phyloP scores from a whole-genome alignment of 306 rosid genomes.

The Dalbergia oliveri region DNA sequence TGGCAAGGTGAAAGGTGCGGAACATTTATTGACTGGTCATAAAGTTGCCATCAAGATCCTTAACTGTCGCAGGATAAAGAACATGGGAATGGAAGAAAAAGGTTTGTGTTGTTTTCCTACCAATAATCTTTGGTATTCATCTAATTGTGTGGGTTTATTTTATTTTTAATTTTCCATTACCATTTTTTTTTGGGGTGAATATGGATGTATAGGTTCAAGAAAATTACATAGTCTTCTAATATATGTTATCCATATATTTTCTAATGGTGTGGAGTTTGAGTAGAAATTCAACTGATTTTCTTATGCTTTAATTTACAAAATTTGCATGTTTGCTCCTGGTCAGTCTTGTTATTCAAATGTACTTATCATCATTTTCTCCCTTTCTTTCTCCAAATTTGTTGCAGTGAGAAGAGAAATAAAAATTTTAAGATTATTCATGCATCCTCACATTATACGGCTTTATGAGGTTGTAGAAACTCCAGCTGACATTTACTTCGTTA shows the following conservation, averaged over 20 bases:
- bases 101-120: slow-evolving; percentile 59
- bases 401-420: slow-evolving; percentile 95
- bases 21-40: slow-evolving; percentile 83
- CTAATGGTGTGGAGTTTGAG: slow-evolving; percentile 32
- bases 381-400: slow-evolving; percentile 47
- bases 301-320: slow-evolving; percentile 19
- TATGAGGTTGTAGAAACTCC: slow-evolving; percentile 95
- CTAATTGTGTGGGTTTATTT: neutral
- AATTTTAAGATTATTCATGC: slow-evolving; percentile 91
- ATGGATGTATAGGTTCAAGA: slow-evolving; percentile 16
- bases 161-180: slow-evolving; percentile 21
- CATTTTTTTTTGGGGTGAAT: slow-evolving; percentile 2
- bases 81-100: slow-evolving; percentile 93
- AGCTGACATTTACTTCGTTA: slow-evolving; percentile 80
- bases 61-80: slow-evolving; percentile 82
- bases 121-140: slow-evolving; percentile 25
- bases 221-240: slow-evolving; percentile 10
- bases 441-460: slow-evolving; percentile 91
- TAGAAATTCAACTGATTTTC: slow-evolving; percentile 30
- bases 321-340: slow-evolving; percentile 30
- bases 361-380: neutral
- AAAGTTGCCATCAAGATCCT: slow-evolving; percentile 96
- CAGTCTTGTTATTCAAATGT: slow-evolving; percentile 10
- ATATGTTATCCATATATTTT: slow-evolving; percentile 15
- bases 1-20: slow-evolving; percentile 94